Base-by-base conservation (phyloP, 2,329 filamentous ascomycete species). In the Paraconiothyrium sp. region DNA sequence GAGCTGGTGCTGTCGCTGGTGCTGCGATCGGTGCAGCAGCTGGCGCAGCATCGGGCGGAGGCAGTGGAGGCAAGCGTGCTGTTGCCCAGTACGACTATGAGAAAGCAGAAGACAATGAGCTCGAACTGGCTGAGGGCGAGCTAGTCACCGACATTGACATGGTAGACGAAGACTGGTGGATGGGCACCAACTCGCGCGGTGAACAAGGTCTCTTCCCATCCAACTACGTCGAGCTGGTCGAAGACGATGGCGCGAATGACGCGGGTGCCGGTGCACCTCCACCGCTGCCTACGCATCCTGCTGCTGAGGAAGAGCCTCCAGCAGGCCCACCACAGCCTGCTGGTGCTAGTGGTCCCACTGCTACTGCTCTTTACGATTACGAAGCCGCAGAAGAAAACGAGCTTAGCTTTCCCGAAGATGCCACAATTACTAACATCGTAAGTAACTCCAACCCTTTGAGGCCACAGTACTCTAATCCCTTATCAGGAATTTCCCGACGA, bases 91-190 rank as follows among this genome's bases (percentile, higher is more conserved):
- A 95, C 77, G 95, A 99, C 76, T 99, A 99, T 75, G 94, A 97
- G 73, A 97, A 96, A 81, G 93, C 93, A 1, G 95, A 99, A 79
- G 94, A 97, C 68, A 99, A 99, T 73, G 95, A 99, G 81, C 88
- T 99, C 60, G 93, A 97, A 67, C 86, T 99, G 20, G 85, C 87
- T 30, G 95, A 99, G 80, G 94, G 94, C 65, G 92, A 97, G 72
- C 88, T 90, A 66, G 90, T 99, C 41, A 93, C 87, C 27, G 90
- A 97, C 76, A 97, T 99, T 72, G 93, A 98, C 65, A 96, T 96
- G 92, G 93, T 99, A 2, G 95, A 98, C 71, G 91, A 96, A 55
- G 94, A 99, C 76, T 99, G 95, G 95, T 99, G 95, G 95, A 91
- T 97, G 87, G 95, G 96, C 47, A 92, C 91, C 68, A 99, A 98